A percentile compares a stretch with the other conserved stretches of the same genome.
Evolutionary conservation across 345 rosid genomes (phyloP).

Genomic region (Boechera divaricarpa): DNA sequence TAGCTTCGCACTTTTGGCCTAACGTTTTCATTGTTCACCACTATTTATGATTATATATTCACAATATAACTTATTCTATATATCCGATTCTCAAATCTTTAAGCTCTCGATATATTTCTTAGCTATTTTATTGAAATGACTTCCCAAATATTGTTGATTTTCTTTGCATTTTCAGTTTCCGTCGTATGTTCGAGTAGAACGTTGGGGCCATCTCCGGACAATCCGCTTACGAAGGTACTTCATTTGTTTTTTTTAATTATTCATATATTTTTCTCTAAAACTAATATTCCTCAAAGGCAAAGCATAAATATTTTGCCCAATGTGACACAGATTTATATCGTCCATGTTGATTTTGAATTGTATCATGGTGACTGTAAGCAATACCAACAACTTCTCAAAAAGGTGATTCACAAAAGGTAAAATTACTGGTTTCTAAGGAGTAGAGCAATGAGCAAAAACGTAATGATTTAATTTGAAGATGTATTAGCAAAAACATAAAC

Average conservation of each 20-base stretch:
- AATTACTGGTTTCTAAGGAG: background rate
- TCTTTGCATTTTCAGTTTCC: conserved; percentile 4
- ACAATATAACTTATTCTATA: background rate
- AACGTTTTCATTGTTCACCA: conserved; percentile 1
- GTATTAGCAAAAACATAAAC: background rate
- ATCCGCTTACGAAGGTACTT: background rate
- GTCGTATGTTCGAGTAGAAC: conserved; percentile 22
- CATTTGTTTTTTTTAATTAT: background rate
- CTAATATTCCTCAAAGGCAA: background rate
- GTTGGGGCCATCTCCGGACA: conserved; percentile 7
- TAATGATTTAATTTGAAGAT: background rate
- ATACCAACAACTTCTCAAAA: conserved; percentile 28
- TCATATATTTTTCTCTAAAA: background rate
- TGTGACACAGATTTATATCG: conserved; percentile 29
- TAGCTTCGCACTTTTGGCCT: background rate
- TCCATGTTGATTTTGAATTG: conserved; percentile 13
- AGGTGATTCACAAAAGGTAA: conserved; percentile 19
- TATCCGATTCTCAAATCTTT: background rate
- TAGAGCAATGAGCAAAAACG: background rate
- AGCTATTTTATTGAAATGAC: conserved; percentile 8
- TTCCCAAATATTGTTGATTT: conserved; percentile 17
- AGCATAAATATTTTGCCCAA: background rate
- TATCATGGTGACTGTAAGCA: conserved; percentile 33
- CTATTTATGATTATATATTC: background rate
- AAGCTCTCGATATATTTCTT: background rate